Evolutionary conservation across 305 asterid species (phyloP), one percentile per base, ranked within the genome.

Genomic region (Solanum aculeatissimum): DNA sequence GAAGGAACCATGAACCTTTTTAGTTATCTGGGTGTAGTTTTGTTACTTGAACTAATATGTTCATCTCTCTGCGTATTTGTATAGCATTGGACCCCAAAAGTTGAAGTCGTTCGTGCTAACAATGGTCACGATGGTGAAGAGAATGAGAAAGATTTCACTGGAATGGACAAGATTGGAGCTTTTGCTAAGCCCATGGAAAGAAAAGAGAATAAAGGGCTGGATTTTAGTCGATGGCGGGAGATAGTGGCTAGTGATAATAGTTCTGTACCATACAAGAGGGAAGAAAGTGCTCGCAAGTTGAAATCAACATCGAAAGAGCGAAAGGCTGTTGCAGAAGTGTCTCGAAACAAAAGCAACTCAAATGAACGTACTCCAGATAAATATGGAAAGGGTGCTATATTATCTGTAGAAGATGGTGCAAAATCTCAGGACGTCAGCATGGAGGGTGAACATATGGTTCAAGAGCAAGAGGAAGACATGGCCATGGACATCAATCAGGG

Each of bases 21-120:
- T 49, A 45, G 15, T 49, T 77, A 49, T 77, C 27, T 27, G 12
- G 15, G 82, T 77, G 65, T 9, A 27, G 42, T 77, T 77, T 27
- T 51, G 27, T 49, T 51, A 51, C 82, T 78, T 53, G 82, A 29
- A 53, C 49, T 78, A 29, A 78, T 29, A 29, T 10, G 82, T 78
- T 66, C 49, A 18, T 78, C 66, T 53, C 16, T 53, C 66, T 54
- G 32, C 68, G 55, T 58, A 55, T 42, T 78, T 83, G 84, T 18
- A 80, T 93, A 94, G 98, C 94, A 90, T 83, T 94, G 98, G 98
- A 85, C 91, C 84, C 93, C 97, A 85, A 90, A 86, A 68, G 78
- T 81, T 86, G 90, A 62, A 19, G 86, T 78, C 18, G 27, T 53
- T 77, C 65, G 71, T 72, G 87, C 11, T 85, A 66, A 45, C 42